Percentiles rank a stretch among this genome's conserved stretches.
Evolutionary conservation across 1,139 yeast genomes (phyloP).

Genomic region (Saccharomyces uvarum): DNA sequence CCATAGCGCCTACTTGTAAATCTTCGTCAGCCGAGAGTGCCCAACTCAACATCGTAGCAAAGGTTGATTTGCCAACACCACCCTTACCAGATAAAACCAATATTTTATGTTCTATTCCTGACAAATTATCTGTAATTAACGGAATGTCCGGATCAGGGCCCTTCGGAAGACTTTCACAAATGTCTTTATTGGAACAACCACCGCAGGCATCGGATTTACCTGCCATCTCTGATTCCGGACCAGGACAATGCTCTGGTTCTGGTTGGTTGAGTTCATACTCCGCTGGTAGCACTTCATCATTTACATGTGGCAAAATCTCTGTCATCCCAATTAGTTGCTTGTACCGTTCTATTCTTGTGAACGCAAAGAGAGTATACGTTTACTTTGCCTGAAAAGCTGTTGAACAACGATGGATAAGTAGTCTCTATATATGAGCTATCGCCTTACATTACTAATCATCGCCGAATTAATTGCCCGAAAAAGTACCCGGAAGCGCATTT

Average conservation of each 20-base stretch:
- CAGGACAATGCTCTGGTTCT: constrained; percentile 96
- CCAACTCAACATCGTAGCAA: constrained; percentile 92
- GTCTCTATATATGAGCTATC: not conserved
- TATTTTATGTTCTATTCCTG: constrained; percentile 70
- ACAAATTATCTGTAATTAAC: constrained; percentile 58
- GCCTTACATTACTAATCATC: not conserved
- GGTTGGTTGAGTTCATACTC: constrained; percentile 36
- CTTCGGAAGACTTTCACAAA: constrained; percentile 80
- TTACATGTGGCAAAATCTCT: constrained; percentile 11
- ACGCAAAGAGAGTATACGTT: not conserved
- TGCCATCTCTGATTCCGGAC: constrained; percentile 89
- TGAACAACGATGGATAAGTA: not conserved
- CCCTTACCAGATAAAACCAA: constrained; percentile 92
- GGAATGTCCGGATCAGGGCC: constrained; percentile 96
- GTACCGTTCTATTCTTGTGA: not conserved
- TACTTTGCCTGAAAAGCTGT: not conserved
- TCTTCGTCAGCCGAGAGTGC: constrained; percentile 87
- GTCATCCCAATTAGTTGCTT: constrained; percentile 10
- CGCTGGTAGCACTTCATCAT: constrained; percentile 20
- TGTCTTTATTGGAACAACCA: constrained; percentile 89
- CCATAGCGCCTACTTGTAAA: constrained; percentile 91
- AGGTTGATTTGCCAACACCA: constrained; percentile 96
- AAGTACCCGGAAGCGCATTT: not conserved
- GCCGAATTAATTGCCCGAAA: not conserved
- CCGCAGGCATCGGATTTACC: constrained; percentile 90